Base-by-base conservation (phyloP, 768 basidiomycete genomes). In the Trametes cubensis region DNA sequence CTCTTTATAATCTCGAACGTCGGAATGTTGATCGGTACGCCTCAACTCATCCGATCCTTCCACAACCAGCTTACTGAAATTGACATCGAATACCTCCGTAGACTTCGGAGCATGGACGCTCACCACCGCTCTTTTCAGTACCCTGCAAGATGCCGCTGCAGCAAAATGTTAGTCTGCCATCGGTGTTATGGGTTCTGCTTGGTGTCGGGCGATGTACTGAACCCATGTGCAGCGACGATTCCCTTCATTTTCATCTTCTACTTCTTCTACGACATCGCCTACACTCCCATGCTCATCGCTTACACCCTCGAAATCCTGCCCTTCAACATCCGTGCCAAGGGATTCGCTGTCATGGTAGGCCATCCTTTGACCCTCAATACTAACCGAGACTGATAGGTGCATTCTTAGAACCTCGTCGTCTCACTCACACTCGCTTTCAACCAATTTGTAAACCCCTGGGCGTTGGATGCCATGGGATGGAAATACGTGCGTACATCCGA, bases 291-390 rank as follows among this genome's bases (percentile, higher is more conserved):
- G 74, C 76, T 89, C 25, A 73, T 84, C 30, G 69, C 80, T 0
- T 87, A 84, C 72, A 80, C 81, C 6, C 77, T 94, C 60, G 94
- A 95, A 72, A 93, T 95, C 65, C 73, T 94, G 4, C 92, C 92
- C 0, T 92, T 85, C 74, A 80, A 78, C 61, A 86, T 94, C 61
- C 86, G 93, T 54, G 92, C 92, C 11, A 90, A 86, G 68, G 91
- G 91, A 0, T 87, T 90, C 63, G 86, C 89, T 7, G 70, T 90
- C 39, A 90, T 92, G 86, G 87, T 86, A 61, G 17, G 79, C 70
- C 20, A 50, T 26, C 60, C 67, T 59, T 38, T 34, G 20, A 38
- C 23, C 45, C 18, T 17, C 25, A 46, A 51, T 1, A 28, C 20
- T 54, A n/a, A 25, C 28, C 41, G 15, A 39, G 5, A 2, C 45